Percentiles rank a stretch among this genome's conserved stretches.
Evolutionary conservation across 768 basidiomycete genomes (phyloP).

Genomic region (Amanita exitialis): DNA sequence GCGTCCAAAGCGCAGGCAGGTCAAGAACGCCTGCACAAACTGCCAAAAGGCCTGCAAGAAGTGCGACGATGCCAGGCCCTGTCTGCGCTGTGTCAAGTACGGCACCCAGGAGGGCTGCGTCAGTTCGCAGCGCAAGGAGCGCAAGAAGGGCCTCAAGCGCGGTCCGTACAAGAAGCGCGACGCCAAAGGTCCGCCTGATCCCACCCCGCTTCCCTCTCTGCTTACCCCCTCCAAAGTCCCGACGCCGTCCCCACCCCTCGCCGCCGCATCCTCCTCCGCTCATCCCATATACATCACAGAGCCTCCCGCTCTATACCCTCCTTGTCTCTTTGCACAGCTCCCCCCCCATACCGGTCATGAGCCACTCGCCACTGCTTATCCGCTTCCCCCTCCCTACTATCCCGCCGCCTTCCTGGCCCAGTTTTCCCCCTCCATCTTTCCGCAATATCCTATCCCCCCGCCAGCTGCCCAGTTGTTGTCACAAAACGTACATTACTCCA

Average conservation of each 20-base stretch:
- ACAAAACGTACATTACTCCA: not conserved
- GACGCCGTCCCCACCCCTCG: conserved; percentile 28
- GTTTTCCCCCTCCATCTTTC: conserved; percentile 35
- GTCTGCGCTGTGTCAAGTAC: conserved; percentile 88
- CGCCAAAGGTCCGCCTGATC: conserved; percentile 62
- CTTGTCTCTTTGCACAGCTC: conserved; percentile 36
- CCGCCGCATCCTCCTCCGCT: conserved; percentile 34
- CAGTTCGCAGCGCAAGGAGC: conserved; percentile 87
- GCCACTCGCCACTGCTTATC: conserved; percentile 29
- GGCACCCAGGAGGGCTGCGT: conserved; percentile 80
- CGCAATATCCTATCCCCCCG: conserved; percentile 21
- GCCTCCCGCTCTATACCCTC: conserved; percentile 39
- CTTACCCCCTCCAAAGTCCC: conserved; percentile 27
- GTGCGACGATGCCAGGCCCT: conserved; percentile 86
- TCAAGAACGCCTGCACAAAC: conserved; percentile 87
- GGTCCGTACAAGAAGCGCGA: conserved; percentile 95
- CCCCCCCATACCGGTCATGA: conserved; percentile 28
- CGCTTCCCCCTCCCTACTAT: conserved; percentile 28
- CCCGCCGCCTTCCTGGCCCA: conserved; percentile 35
- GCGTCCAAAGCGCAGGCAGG: conserved; percentile 74
- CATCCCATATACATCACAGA: conserved; percentile 43
- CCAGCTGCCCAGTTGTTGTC: not conserved
- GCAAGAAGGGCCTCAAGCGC: conserved; percentile 80
- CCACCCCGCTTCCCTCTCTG: conserved; percentile 10
- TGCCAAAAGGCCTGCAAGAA: conserved; percentile 91